Evolutionary conservation across 139 green algal species (phyloP), one percentile per base, ranked within the genome.

Genomic region (Pedinophyceae sp.): DNA sequence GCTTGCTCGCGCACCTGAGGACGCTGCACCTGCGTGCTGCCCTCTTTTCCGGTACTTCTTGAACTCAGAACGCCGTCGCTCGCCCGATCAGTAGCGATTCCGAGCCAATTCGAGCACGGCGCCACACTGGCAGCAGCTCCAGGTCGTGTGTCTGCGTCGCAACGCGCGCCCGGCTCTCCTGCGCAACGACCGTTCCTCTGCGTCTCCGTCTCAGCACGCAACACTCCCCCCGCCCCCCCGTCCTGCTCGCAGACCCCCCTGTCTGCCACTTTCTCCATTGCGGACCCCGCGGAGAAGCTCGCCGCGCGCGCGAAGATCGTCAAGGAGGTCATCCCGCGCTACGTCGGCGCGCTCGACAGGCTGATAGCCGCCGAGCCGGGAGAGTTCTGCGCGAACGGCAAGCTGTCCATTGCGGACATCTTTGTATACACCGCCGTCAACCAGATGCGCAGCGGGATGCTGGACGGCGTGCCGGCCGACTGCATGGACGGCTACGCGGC

Each of bases 401-500:
- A 43, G 34, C 34, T 13, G 34, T 43, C 34, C 34, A 43, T 43
- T 13, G 34, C 34, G 34, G 34, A 43, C 34, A 13, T 43, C 10
- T 7, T 13, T 13, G 13, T 43, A 7, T 43, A 43, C 34, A 43
- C 34, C 10, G 7, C 34, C 34, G 10, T 43, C 34, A 7, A 43
- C 10, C 7, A 13, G 10, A 19, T 43, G 10, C 7, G 10, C 10
- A 13, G 13, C 34, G 34, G 34, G 34, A 19, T 13, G 10, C 34
- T 43, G 34, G 34, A 43, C 34, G 10, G 13, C 34, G 13, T 43
- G 10, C 34, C 34, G 34, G 34, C 34, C 34, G 34, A 43, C 34
- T 43, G 10, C 10, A 13, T 43, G 10, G 13, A 85, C 55, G 70
- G 72, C 25, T 76, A 64, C 40, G 84, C 77, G 53, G 83, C 81